Conservation (phyloP, 768 basidiomycete genomes). For the Mrakia gelida region DNA sequence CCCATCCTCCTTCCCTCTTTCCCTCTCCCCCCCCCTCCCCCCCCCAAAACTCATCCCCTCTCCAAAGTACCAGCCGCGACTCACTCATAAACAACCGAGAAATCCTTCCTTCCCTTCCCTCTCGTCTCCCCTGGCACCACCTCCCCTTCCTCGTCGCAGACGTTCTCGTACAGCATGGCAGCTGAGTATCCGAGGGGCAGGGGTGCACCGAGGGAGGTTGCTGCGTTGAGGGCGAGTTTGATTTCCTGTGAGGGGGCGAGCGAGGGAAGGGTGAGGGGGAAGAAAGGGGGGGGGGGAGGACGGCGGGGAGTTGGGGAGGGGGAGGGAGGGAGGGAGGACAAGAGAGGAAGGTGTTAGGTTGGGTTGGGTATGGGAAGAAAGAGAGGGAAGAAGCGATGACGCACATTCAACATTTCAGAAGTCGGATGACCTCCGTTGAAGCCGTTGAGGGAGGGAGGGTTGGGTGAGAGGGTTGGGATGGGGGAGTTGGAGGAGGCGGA, state of each 20-base stretch:
- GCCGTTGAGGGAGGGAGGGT: conserved; percentile 1
- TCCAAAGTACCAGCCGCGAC: background rate
- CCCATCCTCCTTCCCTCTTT: background rate
- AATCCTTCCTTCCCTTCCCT: conserved; percentile 17
- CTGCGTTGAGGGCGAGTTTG: conserved; percentile 25
- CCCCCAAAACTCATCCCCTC: too few species aligned
- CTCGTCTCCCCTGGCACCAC: background rate
- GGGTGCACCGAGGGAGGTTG: background rate
- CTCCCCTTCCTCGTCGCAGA: conserved; percentile 8
- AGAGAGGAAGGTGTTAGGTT: background rate
- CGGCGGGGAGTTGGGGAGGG: background rate
- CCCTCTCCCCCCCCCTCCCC: background rate
- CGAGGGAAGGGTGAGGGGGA: background rate
- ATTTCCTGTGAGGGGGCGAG: background rate
- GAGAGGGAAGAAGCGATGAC: background rate
- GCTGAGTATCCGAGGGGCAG: conserved; percentile 17
- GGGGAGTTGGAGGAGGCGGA: conserved; percentile 20
- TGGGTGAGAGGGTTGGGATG: background rate
- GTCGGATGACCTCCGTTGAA: conserved; percentile 6
- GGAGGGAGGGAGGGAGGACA: background rate
- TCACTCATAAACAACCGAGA: conserved; percentile 21
- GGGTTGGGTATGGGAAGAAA: background rate
- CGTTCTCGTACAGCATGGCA: conserved; percentile 27
- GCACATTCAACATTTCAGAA: background rate
- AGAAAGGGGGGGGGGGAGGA: background rate